Base-by-base conservation (phyloP, 73 alveolate species). In the Blepharisma japonicum region DNA sequence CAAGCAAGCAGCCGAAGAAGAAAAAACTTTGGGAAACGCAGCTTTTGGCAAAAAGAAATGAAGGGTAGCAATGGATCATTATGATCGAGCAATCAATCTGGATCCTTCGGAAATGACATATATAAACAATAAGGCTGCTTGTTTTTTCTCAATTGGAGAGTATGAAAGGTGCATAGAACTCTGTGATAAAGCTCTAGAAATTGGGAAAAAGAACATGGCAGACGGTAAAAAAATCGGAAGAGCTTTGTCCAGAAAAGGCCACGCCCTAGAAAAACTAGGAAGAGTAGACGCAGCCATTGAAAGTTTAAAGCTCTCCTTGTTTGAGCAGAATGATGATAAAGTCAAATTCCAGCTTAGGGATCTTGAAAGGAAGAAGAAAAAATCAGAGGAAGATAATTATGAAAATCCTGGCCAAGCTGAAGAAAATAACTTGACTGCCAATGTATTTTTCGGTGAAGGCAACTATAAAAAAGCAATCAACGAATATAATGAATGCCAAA, bases 391-490 rank as follows among this genome's bases (percentile, higher is more conserved):
- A 21, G 77, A 45, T 53, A 87, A 89, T 6, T 92, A 90, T 72
- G 78, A 90, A 0, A 89, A 94, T 77, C 99, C 99, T 42, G 96
- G 53, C 42, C 72, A 55, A 71, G 98, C 96, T 49, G 99, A 94
- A 86, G 94, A 94, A 84, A 94, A 89, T 56, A 94, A 93, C 81
- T 78, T 81, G 72, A 81, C 79, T 56, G 98, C 97, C 55, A 91
- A 93, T 54, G 86, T 81, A 18, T 79, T 92, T 66, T 94, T 88
- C 81, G 77, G 79, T 46, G 90, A 84, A 45, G 97, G 97, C 8
- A 87, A 94, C 71, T 94, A 50, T 92, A 95, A 97, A 5, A 91
- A 83, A 3, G 98, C 98, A 45, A 89, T 94, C 55, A 81, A 92
- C 79, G 95, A 84, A 46, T 94, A 92, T 85, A 89, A 86, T 47